phyloP scores from a whole-genome alignment of 495 filamentous ascomycete species.

The Chlorociboria aeruginascens region DNA sequence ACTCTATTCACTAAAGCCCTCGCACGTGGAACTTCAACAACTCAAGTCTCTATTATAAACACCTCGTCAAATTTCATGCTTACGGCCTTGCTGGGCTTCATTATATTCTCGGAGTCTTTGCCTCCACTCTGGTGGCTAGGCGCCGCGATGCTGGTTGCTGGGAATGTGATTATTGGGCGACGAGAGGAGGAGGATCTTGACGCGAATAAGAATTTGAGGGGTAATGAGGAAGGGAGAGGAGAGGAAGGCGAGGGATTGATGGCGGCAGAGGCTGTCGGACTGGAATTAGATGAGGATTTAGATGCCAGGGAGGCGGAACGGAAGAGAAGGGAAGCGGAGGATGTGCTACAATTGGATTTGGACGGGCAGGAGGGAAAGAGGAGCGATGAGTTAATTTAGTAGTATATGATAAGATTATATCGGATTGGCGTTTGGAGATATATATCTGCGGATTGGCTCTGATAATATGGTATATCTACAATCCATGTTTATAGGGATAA shows the following conservation, averaged over 20 bases:
- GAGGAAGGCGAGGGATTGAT: conserved; percentile 7
- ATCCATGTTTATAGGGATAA: too few relatives aligned
- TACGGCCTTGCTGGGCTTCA: conserved; percentile 71
- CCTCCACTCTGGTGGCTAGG: conserved; percentile 82
- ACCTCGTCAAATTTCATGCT: conserved; percentile 87
- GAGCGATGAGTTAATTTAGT: not conserved
- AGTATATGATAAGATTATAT: not conserved
- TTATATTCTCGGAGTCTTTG: conserved; percentile 60
- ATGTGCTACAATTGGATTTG: conserved; percentile 13
- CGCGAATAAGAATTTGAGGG: not conserved
- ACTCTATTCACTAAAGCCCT: conserved; percentile 75
- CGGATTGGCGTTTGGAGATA: too few relatives aligned
- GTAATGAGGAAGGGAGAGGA: not conserved
- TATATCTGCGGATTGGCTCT: too few relatives aligned
- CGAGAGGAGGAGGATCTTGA: conserved; percentile 42
- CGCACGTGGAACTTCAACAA: conserved; percentile 69
- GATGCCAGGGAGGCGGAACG: not conserved
- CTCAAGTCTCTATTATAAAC: conserved; percentile 86
- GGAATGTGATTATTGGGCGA: conserved; percentile 82
- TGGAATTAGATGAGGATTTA: conserved; percentile 5
- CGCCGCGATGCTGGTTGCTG: conserved; percentile 70
- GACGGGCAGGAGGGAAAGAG: conserved; percentile 1
- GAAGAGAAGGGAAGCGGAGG: conserved; percentile 8
- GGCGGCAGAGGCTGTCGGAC: conserved; percentile 6
- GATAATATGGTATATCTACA: too few relatives aligned